A percentile compares a stretch with the other conserved stretches of the same genome.
Evolutionary conservation across 768 basidiomycete genomes (phyloP).

Genomic region (Boletales sp.): DNA sequence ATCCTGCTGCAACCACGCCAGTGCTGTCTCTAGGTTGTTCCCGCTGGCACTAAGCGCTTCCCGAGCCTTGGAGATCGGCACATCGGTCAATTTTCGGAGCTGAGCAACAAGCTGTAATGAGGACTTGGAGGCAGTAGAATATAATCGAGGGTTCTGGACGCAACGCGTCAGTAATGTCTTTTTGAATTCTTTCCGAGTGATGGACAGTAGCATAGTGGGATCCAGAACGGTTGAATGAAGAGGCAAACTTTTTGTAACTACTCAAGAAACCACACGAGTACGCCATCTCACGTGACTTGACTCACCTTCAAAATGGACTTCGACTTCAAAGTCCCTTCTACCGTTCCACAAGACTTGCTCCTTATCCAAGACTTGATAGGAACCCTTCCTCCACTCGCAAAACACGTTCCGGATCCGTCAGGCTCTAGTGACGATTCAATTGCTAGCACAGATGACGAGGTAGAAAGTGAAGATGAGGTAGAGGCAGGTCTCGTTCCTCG

Average conservation of each 20-base stretch:
- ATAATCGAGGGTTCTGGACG: constrained; percentile 23
- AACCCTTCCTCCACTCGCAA: constrained; percentile 7
- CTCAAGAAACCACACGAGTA: background rate
- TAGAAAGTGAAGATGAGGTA: constrained; percentile 69
- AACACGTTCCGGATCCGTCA: background rate
- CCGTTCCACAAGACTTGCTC: constrained; percentile 68
- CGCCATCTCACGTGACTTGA: constrained; percentile 20
- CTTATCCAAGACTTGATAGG: constrained; percentile 69
- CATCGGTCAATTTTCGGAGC: constrained; percentile 75
- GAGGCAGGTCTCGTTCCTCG: constrained; percentile 54
- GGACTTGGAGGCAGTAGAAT: constrained; percentile 58
- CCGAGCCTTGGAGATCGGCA: constrained; percentile 83
- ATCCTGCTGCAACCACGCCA: constrained; percentile 81
- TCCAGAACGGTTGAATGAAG: no score
- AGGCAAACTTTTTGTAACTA: no score
- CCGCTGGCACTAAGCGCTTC: constrained; percentile 76
- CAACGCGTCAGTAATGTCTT: background rate
- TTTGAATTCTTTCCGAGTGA: constrained; percentile 3
- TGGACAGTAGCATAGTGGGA: constrained; percentile 14
- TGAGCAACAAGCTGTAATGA: constrained; percentile 79
- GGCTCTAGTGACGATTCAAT: constrained; percentile 43
- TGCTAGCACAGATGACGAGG: constrained; percentile 49
- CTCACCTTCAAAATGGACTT: constrained; percentile 16
- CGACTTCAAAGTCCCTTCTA: constrained; percentile 58
- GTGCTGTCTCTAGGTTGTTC: constrained; percentile 70